phyloP scores from a whole-genome alignment of 1,139 yeast genomes.

The Taiozyma sp. region DNA sequence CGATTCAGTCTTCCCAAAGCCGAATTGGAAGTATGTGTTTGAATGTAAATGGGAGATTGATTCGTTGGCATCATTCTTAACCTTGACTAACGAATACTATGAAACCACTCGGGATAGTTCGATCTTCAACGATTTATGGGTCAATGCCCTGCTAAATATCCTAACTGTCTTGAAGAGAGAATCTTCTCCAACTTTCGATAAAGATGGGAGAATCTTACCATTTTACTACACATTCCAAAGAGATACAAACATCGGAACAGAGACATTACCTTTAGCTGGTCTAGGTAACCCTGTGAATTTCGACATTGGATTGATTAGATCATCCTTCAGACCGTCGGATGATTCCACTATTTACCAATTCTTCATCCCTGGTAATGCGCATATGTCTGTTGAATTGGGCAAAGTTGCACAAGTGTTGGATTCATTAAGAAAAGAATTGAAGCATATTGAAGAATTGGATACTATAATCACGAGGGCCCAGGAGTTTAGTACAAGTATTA shows the following conservation, averaged over 20 bases:
- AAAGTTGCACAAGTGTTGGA: conserved; percentile 20
- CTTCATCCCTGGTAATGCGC: conserved; percentile 85
- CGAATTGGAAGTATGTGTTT: conserved; percentile 69
- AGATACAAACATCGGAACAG: conserved; percentile 71
- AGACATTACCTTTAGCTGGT: conserved; percentile 74
- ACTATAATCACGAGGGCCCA: conserved; percentile 28
- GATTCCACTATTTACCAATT: conserved; percentile 81
- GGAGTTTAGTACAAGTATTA: conserved; percentile 39
- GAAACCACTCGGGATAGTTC: conserved; percentile 46
- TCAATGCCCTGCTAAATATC: conserved; percentile 50
- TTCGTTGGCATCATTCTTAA: conserved; percentile 77
- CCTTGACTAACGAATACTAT: conserved; percentile 68
- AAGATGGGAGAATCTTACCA: conserved; percentile 47
- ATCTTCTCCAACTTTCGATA: conserved; percentile 57
- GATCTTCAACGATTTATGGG: conserved; percentile 54
- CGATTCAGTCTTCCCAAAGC: conserved; percentile 66
- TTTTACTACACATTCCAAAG: conserved; percentile 67
- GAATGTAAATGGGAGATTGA: conserved; percentile 91
- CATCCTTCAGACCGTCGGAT: conserved; percentile 91
- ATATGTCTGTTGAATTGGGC: conserved; percentile 53
- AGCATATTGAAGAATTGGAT: conserved; percentile 5
- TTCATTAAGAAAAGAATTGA: conserved; percentile 11
- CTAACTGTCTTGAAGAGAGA: conserved; percentile 56
- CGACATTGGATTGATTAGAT: conserved; percentile 67
- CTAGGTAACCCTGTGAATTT: conserved; percentile 78